These are phyloP conservation scores for Scutellaria barbata DNA, from an alignment of 257 asterid genomes.

Conservation along the genomic window DNA sequence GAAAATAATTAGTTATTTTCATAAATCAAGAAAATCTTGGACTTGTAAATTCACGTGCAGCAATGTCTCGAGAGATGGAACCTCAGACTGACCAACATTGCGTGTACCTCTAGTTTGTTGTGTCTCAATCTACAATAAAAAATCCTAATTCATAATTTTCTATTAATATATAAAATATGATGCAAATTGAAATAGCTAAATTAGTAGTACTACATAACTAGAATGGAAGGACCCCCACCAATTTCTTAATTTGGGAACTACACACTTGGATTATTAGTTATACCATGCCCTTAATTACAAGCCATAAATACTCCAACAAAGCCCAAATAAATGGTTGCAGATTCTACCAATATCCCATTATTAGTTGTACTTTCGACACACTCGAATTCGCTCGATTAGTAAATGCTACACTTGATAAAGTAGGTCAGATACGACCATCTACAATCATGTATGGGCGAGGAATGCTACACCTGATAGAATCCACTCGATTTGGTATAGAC, in stretches of 20 bases:
- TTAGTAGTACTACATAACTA: background rate
- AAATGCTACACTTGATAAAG: background rate
- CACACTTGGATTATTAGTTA: background rate
- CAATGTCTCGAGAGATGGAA: conserved; percentile 34
- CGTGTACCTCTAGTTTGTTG: conserved; percentile 22
- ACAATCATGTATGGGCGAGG: too few species aligned
- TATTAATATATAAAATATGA: too few species aligned
- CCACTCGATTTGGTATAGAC: too few species aligned
- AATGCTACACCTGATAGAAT: too few species aligned
- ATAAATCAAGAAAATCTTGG: conserved; percentile 5
- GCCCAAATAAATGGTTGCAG: background rate
- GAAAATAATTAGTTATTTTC: background rate
- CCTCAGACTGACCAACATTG: conserved; percentile 24
- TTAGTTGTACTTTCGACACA: too few species aligned
- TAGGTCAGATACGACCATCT: too few species aligned
- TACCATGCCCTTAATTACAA: background rate
- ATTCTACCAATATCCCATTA: conserved; percentile 4
- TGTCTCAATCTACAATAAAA: background rate
- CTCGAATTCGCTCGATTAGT: background rate
- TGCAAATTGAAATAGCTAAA: background rate
- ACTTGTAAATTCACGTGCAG: conserved; percentile 32
- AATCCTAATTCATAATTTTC: too few species aligned
- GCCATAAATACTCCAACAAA: conserved; percentile 6
- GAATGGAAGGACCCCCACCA: conserved; percentile 16
- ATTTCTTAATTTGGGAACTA: background rate